Base-by-base conservation (phyloP, 163 green algal genomes). In the Chlorella variabilis region DNA sequence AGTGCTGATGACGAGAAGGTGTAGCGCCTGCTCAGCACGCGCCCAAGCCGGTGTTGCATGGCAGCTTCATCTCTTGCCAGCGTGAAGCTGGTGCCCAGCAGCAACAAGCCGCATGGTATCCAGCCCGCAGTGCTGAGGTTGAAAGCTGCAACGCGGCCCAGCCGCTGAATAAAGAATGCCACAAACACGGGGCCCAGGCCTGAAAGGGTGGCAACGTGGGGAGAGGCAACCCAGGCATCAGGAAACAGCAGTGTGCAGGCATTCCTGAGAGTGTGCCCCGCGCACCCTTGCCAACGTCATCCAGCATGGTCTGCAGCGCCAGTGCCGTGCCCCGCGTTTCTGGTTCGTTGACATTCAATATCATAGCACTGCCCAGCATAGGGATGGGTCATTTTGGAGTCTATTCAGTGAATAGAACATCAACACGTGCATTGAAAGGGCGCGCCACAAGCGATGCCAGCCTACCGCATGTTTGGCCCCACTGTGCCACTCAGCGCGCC, bases 271-370 rank as follows among this genome's bases (percentile, higher is more conserved):
- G n/a, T n/a, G n/a, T n/a, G n/a, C n/a, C n/a, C n/a, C n/a, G 2
- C 73, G 23, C 62, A 29, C 93, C 94, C 79, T 95, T 95, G 42
- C 94, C 94, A 17, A 97, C 69, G 82, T 98, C 94, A 71, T 97
- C 94, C 39, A 94, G 89, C 63, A 92, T 93, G 7, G 89, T 91
- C 83, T 97, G 91, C 54, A 96, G 76, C 18, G 93, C 94, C 33
- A 97, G 85, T 11, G 94, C 91, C 9, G 96, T 84, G 25, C 94
- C 94, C 0, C 94, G 85, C 13, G 87, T 91, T 84, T 97, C 93
- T 2, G 94, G 94, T 74, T 95, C 90, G 87, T 98, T 98, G 11
- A 96, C 90, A 63, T 97, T 96, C 34, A 98, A 81, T 71, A 98
- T 86, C 69, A 96, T 89, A 5, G 94, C 91, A 34, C 90, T 90